Percentiles rank a stretch among this genome's conserved stretches.
phyloP scores from a whole-genome alignment of 352 stramenopile species.

The Phytophthora cactorum region DNA sequence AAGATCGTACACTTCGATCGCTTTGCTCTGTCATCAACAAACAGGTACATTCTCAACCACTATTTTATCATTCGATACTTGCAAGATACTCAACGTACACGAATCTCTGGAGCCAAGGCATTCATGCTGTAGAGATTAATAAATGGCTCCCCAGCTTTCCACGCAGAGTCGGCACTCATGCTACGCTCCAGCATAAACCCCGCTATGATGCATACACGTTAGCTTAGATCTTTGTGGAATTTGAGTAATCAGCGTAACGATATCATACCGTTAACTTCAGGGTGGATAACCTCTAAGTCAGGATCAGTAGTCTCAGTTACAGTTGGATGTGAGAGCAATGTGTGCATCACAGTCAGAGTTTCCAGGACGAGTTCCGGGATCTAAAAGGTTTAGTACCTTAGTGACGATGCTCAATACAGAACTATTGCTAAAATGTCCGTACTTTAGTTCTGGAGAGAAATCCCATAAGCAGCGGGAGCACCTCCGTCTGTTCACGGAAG shows the following conservation, averaged over 20 bases:
- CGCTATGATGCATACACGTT: slow-evolving; percentile 29
- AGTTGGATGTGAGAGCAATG: slow-evolving; percentile 29
- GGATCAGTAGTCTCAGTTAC: slow-evolving; percentile 1
- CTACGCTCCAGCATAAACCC: slow-evolving; percentile 52
- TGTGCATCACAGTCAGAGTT: slow-evolving; percentile 36
- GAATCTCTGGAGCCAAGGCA: slow-evolving; percentile 30
- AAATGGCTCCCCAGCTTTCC: slow-evolving; percentile 62
- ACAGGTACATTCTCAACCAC: not conserved
- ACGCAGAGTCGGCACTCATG: slow-evolving; percentile 24
- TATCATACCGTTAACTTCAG: slow-evolving; percentile 61
- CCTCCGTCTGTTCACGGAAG: slow-evolving; percentile 60
- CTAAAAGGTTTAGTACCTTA: slow-evolving; percentile 21
- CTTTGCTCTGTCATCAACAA: slow-evolving; percentile 15
- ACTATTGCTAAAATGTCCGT: not conserved
- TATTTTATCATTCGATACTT: not conserved
- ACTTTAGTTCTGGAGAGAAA: slow-evolving; percentile 67
- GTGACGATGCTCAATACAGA: not conserved
- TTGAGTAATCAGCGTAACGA: not conserved
- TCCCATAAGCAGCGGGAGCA: slow-evolving; percentile 54
- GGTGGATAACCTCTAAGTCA: slow-evolving; percentile 31
- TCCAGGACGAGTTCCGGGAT: slow-evolving; percentile 45
- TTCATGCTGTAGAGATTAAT: slow-evolving; percentile 36
- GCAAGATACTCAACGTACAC: slow-evolving; percentile 21
- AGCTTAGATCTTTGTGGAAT: slow-evolving; percentile 2
- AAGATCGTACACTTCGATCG: slow-evolving; percentile 23